Percentiles rank a stretch among this genome's conserved stretches.
phyloP scores from a whole-genome alignment of 768 basidiomycete species.

The Pisolithus albus region DNA sequence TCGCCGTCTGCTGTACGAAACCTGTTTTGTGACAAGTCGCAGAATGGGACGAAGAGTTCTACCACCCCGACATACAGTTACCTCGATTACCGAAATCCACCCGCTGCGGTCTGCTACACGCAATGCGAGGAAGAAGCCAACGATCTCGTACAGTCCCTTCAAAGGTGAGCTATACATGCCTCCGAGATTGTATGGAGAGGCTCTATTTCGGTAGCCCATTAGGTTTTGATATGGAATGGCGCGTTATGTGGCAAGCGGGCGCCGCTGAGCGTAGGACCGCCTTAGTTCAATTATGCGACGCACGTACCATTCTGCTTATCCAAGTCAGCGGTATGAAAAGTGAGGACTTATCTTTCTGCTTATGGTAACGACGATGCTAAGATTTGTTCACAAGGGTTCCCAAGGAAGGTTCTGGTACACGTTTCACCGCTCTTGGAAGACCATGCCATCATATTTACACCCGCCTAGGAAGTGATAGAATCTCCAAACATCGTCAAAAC shows the following conservation, averaged over 20 bases:
- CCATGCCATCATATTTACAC: neutral
- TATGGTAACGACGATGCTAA: neutral
- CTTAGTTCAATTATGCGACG: constrained; percentile 41
- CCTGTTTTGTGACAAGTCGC: neutral
- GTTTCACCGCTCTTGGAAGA: neutral
- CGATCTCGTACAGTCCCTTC: constrained; percentile 30
- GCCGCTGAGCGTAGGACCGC: constrained; percentile 33
- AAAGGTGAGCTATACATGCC: constrained; percentile 26
- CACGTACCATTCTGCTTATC: constrained; percentile 36
- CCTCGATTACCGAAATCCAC: constrained; percentile 22
- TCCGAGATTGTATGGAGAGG: neutral
- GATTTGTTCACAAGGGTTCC: constrained; percentile 31
- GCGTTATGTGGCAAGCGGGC: constrained; percentile 27
- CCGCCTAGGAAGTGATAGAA: constrained; percentile 39
- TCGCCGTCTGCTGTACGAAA: neutral
- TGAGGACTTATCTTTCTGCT: constrained; percentile 14
- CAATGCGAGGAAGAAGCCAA: constrained; percentile 37
- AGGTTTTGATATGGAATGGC: constrained; percentile 50
- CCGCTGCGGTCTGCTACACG: constrained; percentile 34
- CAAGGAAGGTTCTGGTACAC: constrained; percentile 34
- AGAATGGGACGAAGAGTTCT: neutral
- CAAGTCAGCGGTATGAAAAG: constrained; percentile 45
- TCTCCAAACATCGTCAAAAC: constrained; percentile 33
- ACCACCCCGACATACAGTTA: constrained; percentile 33
- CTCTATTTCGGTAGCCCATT: constrained; percentile 29